Percentiles rank a stretch among this genome's conserved stretches.
phyloP scores from a whole-genome alignment of 768 basidiomycete genomes.

The Polyporus arcularius region DNA sequence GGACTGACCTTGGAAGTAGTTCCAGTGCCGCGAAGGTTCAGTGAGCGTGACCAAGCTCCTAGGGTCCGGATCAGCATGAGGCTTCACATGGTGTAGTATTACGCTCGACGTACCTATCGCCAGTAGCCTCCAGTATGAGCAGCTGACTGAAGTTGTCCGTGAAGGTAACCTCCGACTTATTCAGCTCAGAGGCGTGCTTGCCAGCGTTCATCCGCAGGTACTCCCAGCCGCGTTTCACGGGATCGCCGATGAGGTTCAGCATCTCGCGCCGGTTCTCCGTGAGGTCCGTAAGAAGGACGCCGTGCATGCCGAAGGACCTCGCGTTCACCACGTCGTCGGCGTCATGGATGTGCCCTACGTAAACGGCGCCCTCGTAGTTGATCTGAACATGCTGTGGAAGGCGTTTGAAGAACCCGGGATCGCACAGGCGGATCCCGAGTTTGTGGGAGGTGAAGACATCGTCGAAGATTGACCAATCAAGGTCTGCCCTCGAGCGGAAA shows the following conservation, averaged over 20 bases:
- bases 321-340: constrained; percentile 53
- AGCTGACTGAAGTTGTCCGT: constrained; percentile 59
- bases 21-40: constrained; percentile 49
- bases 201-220: constrained; percentile 44
- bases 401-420: constrained; percentile 49
- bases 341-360: constrained; percentile 48
- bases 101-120: constrained; percentile 38
- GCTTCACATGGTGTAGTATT: not conserved
- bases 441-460: constrained; percentile 46
- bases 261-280: constrained; percentile 44
- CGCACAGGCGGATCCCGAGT: constrained; percentile 49
- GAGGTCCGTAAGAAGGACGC: constrained; percentile 47
- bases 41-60: constrained; percentile 44
- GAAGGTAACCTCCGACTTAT: constrained; percentile 35
- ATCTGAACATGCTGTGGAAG: constrained; percentile 36
- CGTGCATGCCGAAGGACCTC: constrained; percentile 48
- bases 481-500: constrained; percentile 38
- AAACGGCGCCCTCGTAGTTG: constrained; percentile 44
- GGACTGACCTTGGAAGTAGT: constrained; percentile 47
- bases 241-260: constrained; percentile 49
- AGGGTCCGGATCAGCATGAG: not conserved
- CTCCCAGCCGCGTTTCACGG: constrained; percentile 40
- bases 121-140: constrained; percentile 52
- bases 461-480: constrained; percentile 53
- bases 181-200: constrained; percentile 44